Conservation (phyloP, 495 filamentous ascomycete species). For the Neurospora sp. region DNA sequence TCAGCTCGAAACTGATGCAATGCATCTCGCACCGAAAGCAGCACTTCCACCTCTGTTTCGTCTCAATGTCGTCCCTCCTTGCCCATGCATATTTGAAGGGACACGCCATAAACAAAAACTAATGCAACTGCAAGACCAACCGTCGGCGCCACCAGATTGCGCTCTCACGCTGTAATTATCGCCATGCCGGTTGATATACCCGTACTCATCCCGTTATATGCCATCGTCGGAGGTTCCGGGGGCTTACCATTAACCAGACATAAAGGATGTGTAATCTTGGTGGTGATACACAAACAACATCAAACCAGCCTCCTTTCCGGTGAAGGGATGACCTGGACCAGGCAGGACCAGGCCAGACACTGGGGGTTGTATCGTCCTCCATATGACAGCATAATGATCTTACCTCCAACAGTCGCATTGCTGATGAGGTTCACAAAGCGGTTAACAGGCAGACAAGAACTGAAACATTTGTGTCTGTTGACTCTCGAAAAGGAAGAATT, state of each 20-base stretch:
- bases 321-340: too few relatives aligned
- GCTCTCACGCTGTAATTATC: too few relatives aligned
- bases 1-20: not conserved
- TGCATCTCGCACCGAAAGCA: not conserved
- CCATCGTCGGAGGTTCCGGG: too few relatives aligned
- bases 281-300: not conserved
- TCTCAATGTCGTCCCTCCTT: not conserved
- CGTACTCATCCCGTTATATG: too few relatives aligned
- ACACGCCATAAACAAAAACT: too few relatives aligned
- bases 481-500: not conserved
- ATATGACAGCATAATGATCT: not conserved
- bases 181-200: too few relatives aligned
- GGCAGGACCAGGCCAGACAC: not conserved
- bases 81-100: not conserved
- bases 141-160: too few relatives aligned
- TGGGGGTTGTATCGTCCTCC: not conserved
- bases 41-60: not conserved
- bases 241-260: too few relatives aligned
- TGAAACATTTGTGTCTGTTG: not conserved
- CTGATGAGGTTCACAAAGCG: not conserved
- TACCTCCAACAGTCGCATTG: not conserved
- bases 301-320: too few relatives aligned
- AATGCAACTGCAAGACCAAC: too few relatives aligned
- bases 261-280: too few relatives aligned
- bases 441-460: not conserved